Evolutionary conservation across 2,329 filamentous ascomycete species (phyloP).

Genomic region (Epichloe amarillans): DNA sequence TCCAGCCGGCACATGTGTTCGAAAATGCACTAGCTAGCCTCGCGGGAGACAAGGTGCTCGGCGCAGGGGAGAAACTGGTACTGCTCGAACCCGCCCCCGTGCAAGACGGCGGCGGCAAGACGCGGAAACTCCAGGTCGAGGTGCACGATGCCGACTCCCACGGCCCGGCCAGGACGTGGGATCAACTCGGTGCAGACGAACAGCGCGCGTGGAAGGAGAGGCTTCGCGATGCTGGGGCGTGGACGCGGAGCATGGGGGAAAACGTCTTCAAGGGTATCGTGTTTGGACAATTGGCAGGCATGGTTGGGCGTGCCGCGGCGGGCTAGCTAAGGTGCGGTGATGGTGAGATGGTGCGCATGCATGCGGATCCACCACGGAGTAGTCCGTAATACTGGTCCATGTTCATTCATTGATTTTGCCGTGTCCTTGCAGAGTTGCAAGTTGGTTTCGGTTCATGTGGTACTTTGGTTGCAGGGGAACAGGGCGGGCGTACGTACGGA

Average conservation of each 20-base stretch:
- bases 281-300: constrained; percentile 58
- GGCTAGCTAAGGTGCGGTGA: constrained; percentile 15
- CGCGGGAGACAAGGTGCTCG: constrained; percentile 19
- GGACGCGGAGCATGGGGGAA: constrained; percentile 65
- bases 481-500: too few species aligned
- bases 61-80: constrained; percentile 26
- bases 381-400: too few species aligned
- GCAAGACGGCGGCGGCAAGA: constrained; percentile 8
- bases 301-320: constrained; percentile 39
- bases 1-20: constrained; percentile 14
- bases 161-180: constrained; percentile 50
- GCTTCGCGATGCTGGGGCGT: constrained; percentile 58
- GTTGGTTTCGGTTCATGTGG: too few species aligned
- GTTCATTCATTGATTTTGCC: too few species aligned
- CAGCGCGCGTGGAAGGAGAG: constrained; percentile 55
- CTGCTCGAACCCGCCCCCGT: constrained; percentile 15
- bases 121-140: constrained; percentile 24
- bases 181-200: constrained; percentile 51
- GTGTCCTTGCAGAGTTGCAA: too few species aligned
- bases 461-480: too few species aligned
- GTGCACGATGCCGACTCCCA: constrained; percentile 34
- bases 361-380: background rate
- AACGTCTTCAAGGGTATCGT: constrained; percentile 62
- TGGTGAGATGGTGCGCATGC: too few species aligned
- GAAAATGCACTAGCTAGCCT: constrained; percentile 25